Percentiles rank a stretch among this genome's conserved stretches.
phyloP scores from a whole-genome alignment of 192 early-diverging fungal genomes.

The Linnemannia exigua region DNA sequence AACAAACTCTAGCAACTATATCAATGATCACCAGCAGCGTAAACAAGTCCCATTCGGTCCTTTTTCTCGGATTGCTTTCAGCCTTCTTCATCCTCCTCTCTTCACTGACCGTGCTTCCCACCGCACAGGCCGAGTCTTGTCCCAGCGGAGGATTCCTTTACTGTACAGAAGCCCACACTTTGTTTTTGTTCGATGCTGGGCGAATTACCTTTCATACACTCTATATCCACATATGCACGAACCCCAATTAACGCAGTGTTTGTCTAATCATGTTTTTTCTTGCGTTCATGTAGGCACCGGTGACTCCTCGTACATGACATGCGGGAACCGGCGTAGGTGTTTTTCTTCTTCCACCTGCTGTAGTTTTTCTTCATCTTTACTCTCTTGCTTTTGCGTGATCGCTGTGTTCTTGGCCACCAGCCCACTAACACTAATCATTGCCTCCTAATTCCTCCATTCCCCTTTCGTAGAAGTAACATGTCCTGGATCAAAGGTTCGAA shows the following conservation, averaged over 20 bases:
- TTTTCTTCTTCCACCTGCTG: too few species aligned
- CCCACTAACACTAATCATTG: too few species aligned
- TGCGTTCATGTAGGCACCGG: not conserved
- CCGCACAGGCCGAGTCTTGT: not conserved
- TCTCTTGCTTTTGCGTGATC: too few species aligned
- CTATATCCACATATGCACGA: too few species aligned
- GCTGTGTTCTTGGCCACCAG: too few species aligned
- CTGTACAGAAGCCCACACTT: not conserved
- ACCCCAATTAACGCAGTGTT: too few species aligned
- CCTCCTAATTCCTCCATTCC: not conserved
- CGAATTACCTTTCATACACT: too few species aligned
- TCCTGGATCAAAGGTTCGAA: conserved; percentile 29
- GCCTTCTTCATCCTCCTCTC: not conserved
- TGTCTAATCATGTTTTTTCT: not conserved
- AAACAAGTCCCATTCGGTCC: not conserved
- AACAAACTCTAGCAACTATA: not conserved
- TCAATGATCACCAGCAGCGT: not conserved
- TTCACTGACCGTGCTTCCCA: not conserved
- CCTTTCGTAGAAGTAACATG: conserved; percentile 1
- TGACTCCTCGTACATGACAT: not conserved
- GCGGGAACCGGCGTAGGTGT: not conserved
- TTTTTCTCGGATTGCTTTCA: not conserved
- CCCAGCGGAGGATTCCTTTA: conserved; percentile 4
- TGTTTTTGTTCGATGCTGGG: too few species aligned
- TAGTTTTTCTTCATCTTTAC: too few species aligned